Base-by-base conservation (phyloP, 306 rosid species). In the Oxytropis ochrocephala region DNA sequence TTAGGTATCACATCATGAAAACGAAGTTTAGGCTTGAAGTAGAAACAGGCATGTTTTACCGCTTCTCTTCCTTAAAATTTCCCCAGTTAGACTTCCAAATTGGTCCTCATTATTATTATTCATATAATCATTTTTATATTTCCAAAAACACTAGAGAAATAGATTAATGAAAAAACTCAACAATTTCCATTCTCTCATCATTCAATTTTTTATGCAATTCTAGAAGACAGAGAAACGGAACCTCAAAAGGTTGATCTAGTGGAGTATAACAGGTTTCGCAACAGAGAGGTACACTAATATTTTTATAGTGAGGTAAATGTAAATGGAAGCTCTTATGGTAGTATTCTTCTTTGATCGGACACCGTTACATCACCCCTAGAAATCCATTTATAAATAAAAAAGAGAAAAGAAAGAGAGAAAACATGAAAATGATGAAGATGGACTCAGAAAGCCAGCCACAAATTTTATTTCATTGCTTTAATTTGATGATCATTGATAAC, bases 381-480 rank as follows among this genome's bases (percentile, higher is more conserved):
- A 35, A 1, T 5, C 6, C 3, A 35, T 35, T 35, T 0, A 35
- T 5, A 5, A 35, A 35, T 1, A 42, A 42, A 42, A 3, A 19
- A 21, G 6, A 39, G 46, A 56, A 6, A 8, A 50, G 29, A 19
- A 11, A 13, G 9, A 19, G 18, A 61, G 19, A 7, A 56, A 47
- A 39, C 5, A 74, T 66, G 53, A 60, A 74, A 56, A 48, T 49
- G n/a, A n/a, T n/a, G 49, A 44, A 52, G 48, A 72, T 51, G 32
- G 51, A 76, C 75, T 44, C 13, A 89, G 87, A 80, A 84, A 88
- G 78, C 84, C 86, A 88, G 85, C 79, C 82, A 82, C 78, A 69
- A 76, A 80, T 68, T 75, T 78, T 76, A 84, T 80, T 76, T 67
- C 73, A 70, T 13, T 50, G 62, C 8, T 82, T 42, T 43, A 49